These are phyloP conservation scores for Globisporangium canariense DNA, from an alignment of 352 stramenopile species.

Conservation along the genomic window DNA sequence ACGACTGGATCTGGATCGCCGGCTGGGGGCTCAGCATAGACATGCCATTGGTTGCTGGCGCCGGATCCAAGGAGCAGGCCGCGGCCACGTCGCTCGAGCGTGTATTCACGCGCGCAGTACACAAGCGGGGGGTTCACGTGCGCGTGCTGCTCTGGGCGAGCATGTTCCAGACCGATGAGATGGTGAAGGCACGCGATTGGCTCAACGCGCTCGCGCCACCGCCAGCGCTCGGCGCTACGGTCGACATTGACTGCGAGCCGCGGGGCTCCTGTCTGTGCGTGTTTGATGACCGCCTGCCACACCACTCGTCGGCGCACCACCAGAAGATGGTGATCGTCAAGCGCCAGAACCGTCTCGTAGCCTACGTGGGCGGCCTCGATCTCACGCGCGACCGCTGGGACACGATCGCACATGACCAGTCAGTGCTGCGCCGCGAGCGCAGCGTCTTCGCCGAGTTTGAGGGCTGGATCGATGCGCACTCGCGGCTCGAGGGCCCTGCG, in stretches of 20 bases:
- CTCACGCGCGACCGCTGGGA: slow-evolving; percentile 60
- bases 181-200: slow-evolving; percentile 20
- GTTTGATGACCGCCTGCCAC: slow-evolving; percentile 63
- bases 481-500: slow-evolving; percentile 41
- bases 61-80: neutral
- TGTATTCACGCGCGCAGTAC: slow-evolving; percentile 21
- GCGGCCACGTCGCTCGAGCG: slow-evolving; percentile 13
- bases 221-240: neutral
- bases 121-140: slow-evolving; percentile 22
- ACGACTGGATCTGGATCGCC: slow-evolving; percentile 22
- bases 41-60: slow-evolving; percentile 15
- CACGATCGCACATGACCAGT: slow-evolving; percentile 51
- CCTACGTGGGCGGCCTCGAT: slow-evolving; percentile 56
- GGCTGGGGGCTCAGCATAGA: slow-evolving; percentile 20
- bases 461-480: slow-evolving; percentile 60
- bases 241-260: neutral
- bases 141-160: slow-evolving; percentile 30
- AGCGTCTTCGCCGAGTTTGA: slow-evolving; percentile 39
- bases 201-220: slow-evolving; percentile 20
- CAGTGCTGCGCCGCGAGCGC: slow-evolving; percentile 30
- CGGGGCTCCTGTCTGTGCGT: slow-evolving; percentile 28
- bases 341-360: slow-evolving; percentile 32
- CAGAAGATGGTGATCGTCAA: slow-evolving; percentile 66
- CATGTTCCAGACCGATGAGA: slow-evolving; percentile 13
- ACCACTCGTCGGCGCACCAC: slow-evolving; percentile 57